phyloP scores from a whole-genome alignment of 305 asterid genomes.

The Fraxinus paxiana region DNA sequence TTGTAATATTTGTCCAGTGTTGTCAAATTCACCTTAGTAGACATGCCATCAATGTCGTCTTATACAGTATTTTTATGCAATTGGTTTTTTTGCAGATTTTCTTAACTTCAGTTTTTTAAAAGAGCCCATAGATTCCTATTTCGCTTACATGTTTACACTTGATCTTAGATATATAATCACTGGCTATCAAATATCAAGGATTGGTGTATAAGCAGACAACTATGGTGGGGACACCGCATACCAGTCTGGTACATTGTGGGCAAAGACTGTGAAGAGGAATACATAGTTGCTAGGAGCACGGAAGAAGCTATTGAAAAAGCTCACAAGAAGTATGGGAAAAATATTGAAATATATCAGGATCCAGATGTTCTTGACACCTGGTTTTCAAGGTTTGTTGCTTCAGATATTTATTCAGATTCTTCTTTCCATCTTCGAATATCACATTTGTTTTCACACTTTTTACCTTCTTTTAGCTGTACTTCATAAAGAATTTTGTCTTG shows the following conservation, averaged over 20 bases:
- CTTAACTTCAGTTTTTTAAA: conserved; percentile 4
- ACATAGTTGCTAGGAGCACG: conserved; percentile 77
- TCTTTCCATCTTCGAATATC: not conserved
- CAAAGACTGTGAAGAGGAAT: conserved; percentile 79
- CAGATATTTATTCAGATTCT: not conserved
- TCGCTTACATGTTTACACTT: conserved; percentile 23
- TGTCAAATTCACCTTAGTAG: not conserved
- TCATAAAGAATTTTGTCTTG: not conserved
- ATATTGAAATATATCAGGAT: conserved; percentile 84
- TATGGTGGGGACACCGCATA: conserved; percentile 99
- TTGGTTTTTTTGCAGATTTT: not conserved
- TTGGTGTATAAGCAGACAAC: conserved; percentile 99
- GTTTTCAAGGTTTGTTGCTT: conserved; percentile 79
- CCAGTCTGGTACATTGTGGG: conserved; percentile 96
- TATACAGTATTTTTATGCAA: not conserved
- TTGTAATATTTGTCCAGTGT: not conserved
- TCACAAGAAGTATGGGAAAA: conserved; percentile 65
- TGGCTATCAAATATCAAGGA: conserved; percentile 97
- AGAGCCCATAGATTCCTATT: conserved; percentile 7
- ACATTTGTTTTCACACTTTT: not conserved
- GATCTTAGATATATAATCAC: conserved; percentile 77
- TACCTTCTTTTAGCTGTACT: not conserved
- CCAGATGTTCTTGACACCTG: conserved; percentile 99
- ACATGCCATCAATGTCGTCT: not conserved
- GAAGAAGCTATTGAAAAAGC: conserved; percentile 87